Evolutionary conservation across 73 alveolate species (phyloP).

Genomic region (Tetrahymena thermophila): DNA sequence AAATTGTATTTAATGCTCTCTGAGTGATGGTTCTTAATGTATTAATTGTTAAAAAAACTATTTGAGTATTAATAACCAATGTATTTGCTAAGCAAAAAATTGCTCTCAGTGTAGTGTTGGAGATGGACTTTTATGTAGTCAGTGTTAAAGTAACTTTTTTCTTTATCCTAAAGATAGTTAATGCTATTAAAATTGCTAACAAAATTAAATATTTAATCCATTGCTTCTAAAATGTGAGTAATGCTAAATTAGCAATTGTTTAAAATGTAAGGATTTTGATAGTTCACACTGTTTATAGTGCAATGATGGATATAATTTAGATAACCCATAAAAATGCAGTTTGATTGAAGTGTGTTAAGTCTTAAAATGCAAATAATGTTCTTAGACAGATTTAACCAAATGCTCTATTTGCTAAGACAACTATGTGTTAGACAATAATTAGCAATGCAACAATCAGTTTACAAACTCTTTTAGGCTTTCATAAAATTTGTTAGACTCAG

Average conservation of each 20-base stretch:
- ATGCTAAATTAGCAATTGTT: not conserved
- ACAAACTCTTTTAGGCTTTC: not conserved
- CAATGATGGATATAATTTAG: not conserved
- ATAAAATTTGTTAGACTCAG: not conserved
- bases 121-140: not conserved
- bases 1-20: not conserved
- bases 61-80: not conserved
- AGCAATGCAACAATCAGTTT: not conserved
- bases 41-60: not conserved
- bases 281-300: not conserved
- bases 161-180: not conserved
- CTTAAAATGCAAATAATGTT: not conserved
- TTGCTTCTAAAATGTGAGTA: not conserved
- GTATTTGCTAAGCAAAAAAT: not conserved
- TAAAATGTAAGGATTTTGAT: not conserved
- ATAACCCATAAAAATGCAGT: not conserved
- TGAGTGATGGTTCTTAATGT: not conserved
- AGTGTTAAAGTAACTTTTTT: not conserved
- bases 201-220: not conserved
- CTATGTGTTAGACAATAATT: not conserved
- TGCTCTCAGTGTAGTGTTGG: not conserved
- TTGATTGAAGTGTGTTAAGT: not conserved
- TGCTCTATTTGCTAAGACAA: not conserved
- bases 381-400: not conserved
- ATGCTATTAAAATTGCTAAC: not conserved